Percentiles rank a stretch among this genome's conserved stretches.
Conservation (phyloP, 768 basidiomycete species). For the Collybia mongolica region DNA sequence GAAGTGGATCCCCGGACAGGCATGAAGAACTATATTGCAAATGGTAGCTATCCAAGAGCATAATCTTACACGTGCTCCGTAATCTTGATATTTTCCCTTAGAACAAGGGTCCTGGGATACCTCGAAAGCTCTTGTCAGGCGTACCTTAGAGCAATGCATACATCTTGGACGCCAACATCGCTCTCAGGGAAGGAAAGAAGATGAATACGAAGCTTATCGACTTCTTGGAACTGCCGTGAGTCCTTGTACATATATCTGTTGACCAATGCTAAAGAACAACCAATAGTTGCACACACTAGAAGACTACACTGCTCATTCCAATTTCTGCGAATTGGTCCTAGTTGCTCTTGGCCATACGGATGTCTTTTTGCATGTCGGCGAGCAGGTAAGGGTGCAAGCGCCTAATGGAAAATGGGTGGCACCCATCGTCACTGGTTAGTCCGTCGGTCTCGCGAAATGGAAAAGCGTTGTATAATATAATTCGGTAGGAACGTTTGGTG, state of each 20-base stretch:
- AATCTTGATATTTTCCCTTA: slow-evolving; percentile 14
- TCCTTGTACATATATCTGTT: slow-evolving; percentile 28
- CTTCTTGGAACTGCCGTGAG: slow-evolving; percentile 65
- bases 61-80: not conserved
- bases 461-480: not conserved
- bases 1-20: slow-evolving; percentile 83
- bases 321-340: slow-evolving; percentile 86
- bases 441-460: not conserved
- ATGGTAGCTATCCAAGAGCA: slow-evolving; percentile 43
- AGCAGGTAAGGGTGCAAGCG: slow-evolving; percentile 70
- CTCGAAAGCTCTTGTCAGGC: slow-evolving; percentile 73
- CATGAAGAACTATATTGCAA: slow-evolving; percentile 96
- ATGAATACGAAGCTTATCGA: slow-evolving; percentile 78
- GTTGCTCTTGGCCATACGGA: slow-evolving; percentile 69
- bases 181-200: slow-evolving; percentile 54
- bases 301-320: slow-evolving; percentile 87
- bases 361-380: slow-evolving; percentile 88
- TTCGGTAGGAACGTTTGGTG: slow-evolving; percentile 66
- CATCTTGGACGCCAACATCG: slow-evolving; percentile 69
- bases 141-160: slow-evolving; percentile 76
- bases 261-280: not conserved
- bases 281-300: slow-evolving; percentile 76
- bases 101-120: slow-evolving; percentile 86
- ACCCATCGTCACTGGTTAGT: slow-evolving; percentile 74
- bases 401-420: slow-evolving; percentile 75